Evolutionary conservation across 140 eudicot genomes (phyloP), one percentile per base, ranked within the genome.

Genomic region (Ambrosia hybrid): DNA sequence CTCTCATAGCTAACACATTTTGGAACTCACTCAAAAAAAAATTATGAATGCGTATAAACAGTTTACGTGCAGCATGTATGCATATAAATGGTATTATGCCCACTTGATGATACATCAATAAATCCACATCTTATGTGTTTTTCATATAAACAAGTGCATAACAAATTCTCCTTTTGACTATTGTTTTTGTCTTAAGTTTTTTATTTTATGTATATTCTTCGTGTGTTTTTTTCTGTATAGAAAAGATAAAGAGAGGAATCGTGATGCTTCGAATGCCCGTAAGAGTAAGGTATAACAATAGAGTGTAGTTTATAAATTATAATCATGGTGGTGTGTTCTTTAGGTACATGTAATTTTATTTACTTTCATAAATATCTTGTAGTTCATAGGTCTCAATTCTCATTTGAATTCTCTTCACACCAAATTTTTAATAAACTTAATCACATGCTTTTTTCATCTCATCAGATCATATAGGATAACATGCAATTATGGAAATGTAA

Each of bases 231-330:
- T 77, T 26, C 45, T 46, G 51, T 76, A 53, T 96, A 93, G 97
- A 81, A 83, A 78, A 72, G 90, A 84, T 55, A 87, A 83, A 60
- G 87, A 83, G n/a, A 83, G 26, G 65, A 87, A 73, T 41, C 80
- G 49, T 60, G 88, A 78, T 46, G 64, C 67, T 39, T 43, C 80
- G 57, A 66, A 69, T 78, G 17, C 63, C 70, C 65, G 62, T 14
- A 43, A 38, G 71, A 73, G 57, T 79, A 79, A 79, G 79, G 83
- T 79, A 79, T 58, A 37, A 56, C 36, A 33, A 30, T n/a, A 65
- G 73, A 65, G 34, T 53, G 66, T 62, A 21, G 73, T 41, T 55
- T 74, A 65, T 43, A 65, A 49, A 21, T 21, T 53, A 65, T 30
- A 53, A 15, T 62, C 51, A 14, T 61, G 61, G 62, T 34, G 3